Base-by-base conservation (phyloP, 2,329 filamentous ascomycete genomes). In the Fusarium pininemorale region DNA sequence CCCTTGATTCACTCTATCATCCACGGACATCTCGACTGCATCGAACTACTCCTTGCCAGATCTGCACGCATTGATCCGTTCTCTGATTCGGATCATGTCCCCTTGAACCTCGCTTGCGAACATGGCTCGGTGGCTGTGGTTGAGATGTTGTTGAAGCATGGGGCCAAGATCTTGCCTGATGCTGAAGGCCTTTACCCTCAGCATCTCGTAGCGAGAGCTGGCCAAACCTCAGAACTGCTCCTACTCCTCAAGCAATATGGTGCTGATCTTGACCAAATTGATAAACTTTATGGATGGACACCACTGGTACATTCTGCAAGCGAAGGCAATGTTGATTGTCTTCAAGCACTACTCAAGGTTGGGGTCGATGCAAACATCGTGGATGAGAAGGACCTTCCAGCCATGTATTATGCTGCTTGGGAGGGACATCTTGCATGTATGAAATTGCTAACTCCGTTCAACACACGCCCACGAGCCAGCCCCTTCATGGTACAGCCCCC, bases 371-470 rank as follows among this genome's bases (percentile, higher is more conserved):
- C 93, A 3, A 92, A 91, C 73, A 93, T 95, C 62, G 84, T 94
- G 48, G 96, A 99, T 79, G 96, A 99, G 83, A 99, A 98, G 80
- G 92, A 91, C 22, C 88, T 98, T 8, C 94, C 95, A 5, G 95
- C 96, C 35, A 95, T 98, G 91, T 99, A 99, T 83, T 99, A 99
- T 82, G 96, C 96, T 20, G 96, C 95, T 0, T 99, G 96, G 96
- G 96, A 99, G 84, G 96, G 96, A 1, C 94, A 98, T 80, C 84
- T 98, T 62, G 93, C 96, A 79, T 98, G 96, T 84, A 98, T 99
- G 93, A 92, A 92, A 78, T 87, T 98, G 13, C 89, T 99, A 38
- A 91, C 91, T 9, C 90, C 91, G 3, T 87, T 86, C 76, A 88
- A 88, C 79, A 84, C 79, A 56, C 79, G 81, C 38, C 84, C 81